Evolutionary conservation across 176 grass and related monocot genomes (phyloP).

Genomic region (Calamus simplicifolius): DNA sequence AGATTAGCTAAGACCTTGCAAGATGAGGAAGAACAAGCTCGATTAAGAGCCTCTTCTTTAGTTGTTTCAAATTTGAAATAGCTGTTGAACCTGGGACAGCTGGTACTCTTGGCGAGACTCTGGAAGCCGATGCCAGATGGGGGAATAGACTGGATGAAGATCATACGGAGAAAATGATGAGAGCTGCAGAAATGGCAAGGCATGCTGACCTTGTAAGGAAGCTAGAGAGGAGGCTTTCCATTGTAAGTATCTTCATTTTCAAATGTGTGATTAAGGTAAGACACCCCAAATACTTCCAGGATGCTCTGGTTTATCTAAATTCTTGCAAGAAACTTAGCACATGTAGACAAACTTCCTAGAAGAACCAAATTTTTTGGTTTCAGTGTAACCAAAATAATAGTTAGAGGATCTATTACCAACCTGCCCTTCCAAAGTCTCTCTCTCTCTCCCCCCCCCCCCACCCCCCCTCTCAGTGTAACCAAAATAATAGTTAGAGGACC

Average conservation of each 20-base stretch:
- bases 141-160: constrained; percentile 48
- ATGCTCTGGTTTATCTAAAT: too few species aligned
- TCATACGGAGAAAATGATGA: constrained; percentile 43
- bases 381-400: too few species aligned
- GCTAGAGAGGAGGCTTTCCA: constrained; percentile 68
- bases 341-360: too few species aligned
- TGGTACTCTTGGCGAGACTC: constrained; percentile 75
- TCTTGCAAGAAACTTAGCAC: too few species aligned
- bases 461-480: too few species aligned
- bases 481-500: too few species aligned
- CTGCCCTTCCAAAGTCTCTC: too few species aligned
- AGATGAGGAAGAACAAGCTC: constrained; percentile 73
- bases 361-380: too few species aligned
- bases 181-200: constrained; percentile 56
- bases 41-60: constrained; percentile 31
- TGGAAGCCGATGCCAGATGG: constrained; percentile 58
- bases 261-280: not conserved
- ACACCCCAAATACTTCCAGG: too few species aligned
- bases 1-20: constrained; percentile 57
- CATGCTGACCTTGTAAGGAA: constrained; percentile 67
- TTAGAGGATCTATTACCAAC: too few species aligned
- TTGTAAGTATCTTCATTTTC: constrained; percentile 41
- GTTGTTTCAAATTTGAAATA: constrained; percentile 25
- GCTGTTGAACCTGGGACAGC: constrained; percentile 37
- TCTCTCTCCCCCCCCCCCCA: too few species aligned